These are phyloP conservation scores for Aspergillus aculeatinus DNA, from an alignment of 2,329 filamentous ascomycete species.

Conservation along the genomic window DNA sequence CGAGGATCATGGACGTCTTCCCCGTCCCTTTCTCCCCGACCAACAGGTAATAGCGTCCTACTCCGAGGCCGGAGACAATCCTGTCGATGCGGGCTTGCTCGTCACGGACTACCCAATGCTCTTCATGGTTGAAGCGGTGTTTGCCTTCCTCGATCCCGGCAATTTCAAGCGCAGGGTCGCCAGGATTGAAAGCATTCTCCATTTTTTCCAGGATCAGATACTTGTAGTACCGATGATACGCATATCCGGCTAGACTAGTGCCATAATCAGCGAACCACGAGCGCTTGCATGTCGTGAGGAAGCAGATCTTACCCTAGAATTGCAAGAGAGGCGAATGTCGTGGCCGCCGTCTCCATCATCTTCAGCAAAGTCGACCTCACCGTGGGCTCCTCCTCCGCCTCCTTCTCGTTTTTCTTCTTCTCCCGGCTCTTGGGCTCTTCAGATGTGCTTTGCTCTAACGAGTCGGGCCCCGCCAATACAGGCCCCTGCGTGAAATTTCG, in stretches of 20 bases:
- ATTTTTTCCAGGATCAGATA: constrained; percentile 88
- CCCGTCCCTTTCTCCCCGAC: constrained; percentile 95
- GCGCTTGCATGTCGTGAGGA: background rate
- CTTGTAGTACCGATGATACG: constrained; percentile 85
- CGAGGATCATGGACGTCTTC: constrained; percentile 94
- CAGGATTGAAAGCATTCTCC: constrained; percentile 83
- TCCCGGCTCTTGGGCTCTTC: constrained; percentile 27
- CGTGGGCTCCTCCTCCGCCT: constrained; percentile 32
- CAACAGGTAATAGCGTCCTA: constrained; percentile 85
- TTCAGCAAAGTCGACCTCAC: constrained; percentile 51
- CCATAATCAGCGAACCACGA: constrained; percentile 18
- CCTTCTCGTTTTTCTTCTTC: constrained; percentile 27
- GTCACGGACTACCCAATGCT: constrained; percentile 78
- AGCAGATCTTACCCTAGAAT: constrained; percentile 58
- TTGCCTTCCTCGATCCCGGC: constrained; percentile 56
- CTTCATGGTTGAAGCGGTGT: constrained; percentile 42
- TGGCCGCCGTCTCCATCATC: constrained; percentile 72
- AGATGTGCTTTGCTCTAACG: constrained; percentile 31
- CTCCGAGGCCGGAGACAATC: constrained; percentile 72
- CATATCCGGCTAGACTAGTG: constrained; percentile 62
- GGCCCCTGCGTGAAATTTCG: constrained; percentile 27
- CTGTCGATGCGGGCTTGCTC: constrained; percentile 79
- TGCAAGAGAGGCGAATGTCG: constrained; percentile 71
- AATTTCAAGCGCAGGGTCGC: constrained; percentile 83
- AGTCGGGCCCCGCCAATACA: constrained; percentile 25